phyloP scores from a whole-genome alignment of 2,329 filamentous ascomycete species.

The Colletotrichum paranaense region DNA sequence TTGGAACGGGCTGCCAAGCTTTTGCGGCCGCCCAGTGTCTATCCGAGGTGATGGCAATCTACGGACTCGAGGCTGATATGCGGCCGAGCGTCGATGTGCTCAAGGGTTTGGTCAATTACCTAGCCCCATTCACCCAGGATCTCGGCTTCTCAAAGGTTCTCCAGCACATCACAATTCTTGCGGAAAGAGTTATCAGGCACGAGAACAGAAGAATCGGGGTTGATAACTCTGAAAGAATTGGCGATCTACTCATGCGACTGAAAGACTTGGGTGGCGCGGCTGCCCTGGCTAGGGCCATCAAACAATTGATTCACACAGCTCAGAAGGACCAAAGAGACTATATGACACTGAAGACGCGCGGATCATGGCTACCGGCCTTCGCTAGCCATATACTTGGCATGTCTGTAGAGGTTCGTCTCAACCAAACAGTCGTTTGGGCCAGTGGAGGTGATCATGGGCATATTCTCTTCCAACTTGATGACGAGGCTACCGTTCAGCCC shows the following conservation, averaged over 20 bases:
- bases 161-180: not conserved
- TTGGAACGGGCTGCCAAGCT: fast-evolving
- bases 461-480: not conserved
- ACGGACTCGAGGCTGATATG: not conserved
- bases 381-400: not conserved
- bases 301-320: not conserved
- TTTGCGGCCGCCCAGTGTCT: not conserved
- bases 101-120: not conserved
- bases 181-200: not conserved
- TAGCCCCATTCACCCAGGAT: not conserved
- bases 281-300: not conserved
- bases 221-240: no score
- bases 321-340: not conserved
- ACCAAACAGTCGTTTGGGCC: not conserved
- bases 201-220: fast-evolving
- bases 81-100: not conserved
- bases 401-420: not conserved
- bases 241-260: not conserved
- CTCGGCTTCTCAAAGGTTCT: conserved; percentile 2
- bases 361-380: not conserved
- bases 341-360: not conserved
- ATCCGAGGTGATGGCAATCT: not conserved
- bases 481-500: not conserved
- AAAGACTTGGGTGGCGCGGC: not conserved
- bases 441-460: not conserved